phyloP scores from a whole-genome alignment of 2,329 filamentous ascomycete species.

The Aspergillus pseudoviridinutans region DNA sequence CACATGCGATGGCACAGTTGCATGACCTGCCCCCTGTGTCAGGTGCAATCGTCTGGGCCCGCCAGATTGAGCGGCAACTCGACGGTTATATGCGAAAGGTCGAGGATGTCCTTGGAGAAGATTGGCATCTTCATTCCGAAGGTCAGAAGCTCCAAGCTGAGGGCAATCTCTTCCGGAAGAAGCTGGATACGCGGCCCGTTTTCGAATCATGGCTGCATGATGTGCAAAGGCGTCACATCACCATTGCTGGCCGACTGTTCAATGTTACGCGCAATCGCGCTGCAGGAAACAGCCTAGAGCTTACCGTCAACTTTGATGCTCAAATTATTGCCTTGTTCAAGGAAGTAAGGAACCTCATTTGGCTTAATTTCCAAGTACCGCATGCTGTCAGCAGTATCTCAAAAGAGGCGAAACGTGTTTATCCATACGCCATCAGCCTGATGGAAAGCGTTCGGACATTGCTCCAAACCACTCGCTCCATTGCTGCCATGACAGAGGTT shows the following conservation, averaged over 20 bases:
- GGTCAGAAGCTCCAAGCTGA: constrained; percentile 91
- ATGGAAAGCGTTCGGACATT: constrained; percentile 98
- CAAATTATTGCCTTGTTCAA: constrained; percentile 98
- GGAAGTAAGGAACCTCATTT: constrained; percentile 91
- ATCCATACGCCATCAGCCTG: constrained; percentile 93
- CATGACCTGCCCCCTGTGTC: constrained; percentile 94
- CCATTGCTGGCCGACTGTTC: constrained; percentile 88
- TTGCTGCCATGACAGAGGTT: constrained; percentile 81
- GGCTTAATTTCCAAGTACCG: constrained; percentile 91
- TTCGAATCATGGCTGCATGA: constrained; percentile 95
- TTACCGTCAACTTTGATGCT: constrained; percentile 92
- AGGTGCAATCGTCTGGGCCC: constrained; percentile 94
- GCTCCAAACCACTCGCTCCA: constrained; percentile 79
- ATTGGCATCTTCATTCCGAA: constrained; percentile 92
- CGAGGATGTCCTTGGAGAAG: constrained; percentile 91
- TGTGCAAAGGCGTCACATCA: constrained; percentile 81
- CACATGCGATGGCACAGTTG: constrained; percentile 95
- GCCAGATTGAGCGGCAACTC: constrained; percentile 93
- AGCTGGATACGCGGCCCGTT: constrained; percentile 88
- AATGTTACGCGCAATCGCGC: constrained; percentile 82
- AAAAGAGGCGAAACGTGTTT: constrained; percentile 97
- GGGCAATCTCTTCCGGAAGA: constrained; percentile 90
- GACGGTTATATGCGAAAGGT: constrained; percentile 98
- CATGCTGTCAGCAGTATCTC: constrained; percentile 93
- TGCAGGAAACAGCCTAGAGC: constrained; percentile 82